A percentile compares a stretch with the other conserved stretches of the same genome.
These are phyloP conservation scores for Fragilariopsis cylindrus DNA, from an alignment of 108 stramenopile species.

Conservation along the genomic window DNA sequence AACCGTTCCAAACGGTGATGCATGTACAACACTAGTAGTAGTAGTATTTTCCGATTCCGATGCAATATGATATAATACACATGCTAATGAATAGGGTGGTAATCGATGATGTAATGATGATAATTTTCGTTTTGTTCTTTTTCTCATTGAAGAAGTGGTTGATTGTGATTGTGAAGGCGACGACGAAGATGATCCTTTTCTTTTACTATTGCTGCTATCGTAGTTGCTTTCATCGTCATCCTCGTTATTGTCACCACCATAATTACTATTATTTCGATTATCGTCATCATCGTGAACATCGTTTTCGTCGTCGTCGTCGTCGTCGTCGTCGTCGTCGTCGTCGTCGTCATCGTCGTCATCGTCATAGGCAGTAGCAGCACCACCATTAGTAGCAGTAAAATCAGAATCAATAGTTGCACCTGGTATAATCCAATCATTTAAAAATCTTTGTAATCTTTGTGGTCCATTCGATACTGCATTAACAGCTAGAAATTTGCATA, in stretches of 20 bases:
- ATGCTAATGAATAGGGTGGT: conserved; percentile 40
- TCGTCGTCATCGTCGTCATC: too few relatives aligned
- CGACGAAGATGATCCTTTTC: too few relatives aligned
- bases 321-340: too few relatives aligned
- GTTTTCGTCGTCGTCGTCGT: too few relatives aligned
- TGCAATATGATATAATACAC: conserved; percentile 26
- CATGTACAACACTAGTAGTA: conserved; percentile 43
- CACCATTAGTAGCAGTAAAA: too few relatives aligned
- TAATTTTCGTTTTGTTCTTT: not conserved
- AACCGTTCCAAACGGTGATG: conserved; percentile 60
- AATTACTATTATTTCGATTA: too few relatives aligned
- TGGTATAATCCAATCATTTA: conserved; percentile 80
- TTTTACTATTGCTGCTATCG: too few relatives aligned
- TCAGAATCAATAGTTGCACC: conserved; percentile 26
- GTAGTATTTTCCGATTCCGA: not conserved
- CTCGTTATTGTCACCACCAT: too few relatives aligned
- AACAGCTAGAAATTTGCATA: conserved; percentile 67
- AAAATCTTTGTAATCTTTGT: conserved; percentile 52
- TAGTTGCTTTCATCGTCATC: too few relatives aligned
- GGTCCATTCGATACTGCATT: conserved; percentile 80
- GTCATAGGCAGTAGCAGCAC: too few relatives aligned
- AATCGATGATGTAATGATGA: conserved; percentile 11
- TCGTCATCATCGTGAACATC: too few relatives aligned
- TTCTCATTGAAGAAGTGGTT: not conserved
- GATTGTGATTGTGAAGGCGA: too few relatives aligned